Percentiles rank a stretch among this genome's conserved stretches.
These are phyloP conservation scores for Mycena galopus DNA, from an alignment of 768 basidiomycete species.

Conservation along the genomic window DNA sequence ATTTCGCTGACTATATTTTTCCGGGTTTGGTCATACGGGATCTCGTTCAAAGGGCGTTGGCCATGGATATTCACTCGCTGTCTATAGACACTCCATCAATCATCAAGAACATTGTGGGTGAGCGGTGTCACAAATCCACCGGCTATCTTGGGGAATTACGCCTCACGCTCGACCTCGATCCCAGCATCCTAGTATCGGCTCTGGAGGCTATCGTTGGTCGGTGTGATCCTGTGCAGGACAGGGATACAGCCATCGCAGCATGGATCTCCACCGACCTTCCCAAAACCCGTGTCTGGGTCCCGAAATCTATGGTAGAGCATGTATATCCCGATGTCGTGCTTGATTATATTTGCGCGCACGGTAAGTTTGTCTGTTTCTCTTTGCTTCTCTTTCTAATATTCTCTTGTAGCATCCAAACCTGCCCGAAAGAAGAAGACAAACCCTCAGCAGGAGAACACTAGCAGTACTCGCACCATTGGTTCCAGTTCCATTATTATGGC, in stretches of 20 bases:
- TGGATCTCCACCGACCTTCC: neutral
- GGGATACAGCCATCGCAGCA: neutral
- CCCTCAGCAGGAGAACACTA: too few relatives aligned
- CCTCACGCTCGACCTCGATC: neutral
- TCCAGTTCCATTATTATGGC: too few relatives aligned
- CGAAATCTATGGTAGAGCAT: conserved; percentile 16
- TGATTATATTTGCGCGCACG: conserved; percentile 9
- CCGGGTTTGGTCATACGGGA: conserved; percentile 19
- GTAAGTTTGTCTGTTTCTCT: neutral
- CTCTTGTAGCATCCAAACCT: too few relatives aligned
- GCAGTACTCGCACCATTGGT: too few relatives aligned
- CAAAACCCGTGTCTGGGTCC: conserved; percentile 13
- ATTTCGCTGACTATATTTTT: conserved; percentile 22
- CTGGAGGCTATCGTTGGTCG: conserved; percentile 2
- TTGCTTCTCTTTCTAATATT: too few relatives aligned
- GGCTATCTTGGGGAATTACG: conserved; percentile 22
- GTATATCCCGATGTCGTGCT: conserved; percentile 6
- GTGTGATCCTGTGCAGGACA: neutral
- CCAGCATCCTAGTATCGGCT: conserved; percentile 1
- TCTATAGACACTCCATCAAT: neutral
- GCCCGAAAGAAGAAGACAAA: too few relatives aligned
- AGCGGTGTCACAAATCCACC: conserved; percentile 14
- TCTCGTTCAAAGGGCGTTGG: neutral
- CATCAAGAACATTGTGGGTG: conserved; percentile 12
- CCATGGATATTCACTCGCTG: neutral